These are phyloP conservation scores for Pyricularia pennisetigena DNA, from an alignment of 2,329 filamentous ascomycete species.

Conservation along the genomic window DNA sequence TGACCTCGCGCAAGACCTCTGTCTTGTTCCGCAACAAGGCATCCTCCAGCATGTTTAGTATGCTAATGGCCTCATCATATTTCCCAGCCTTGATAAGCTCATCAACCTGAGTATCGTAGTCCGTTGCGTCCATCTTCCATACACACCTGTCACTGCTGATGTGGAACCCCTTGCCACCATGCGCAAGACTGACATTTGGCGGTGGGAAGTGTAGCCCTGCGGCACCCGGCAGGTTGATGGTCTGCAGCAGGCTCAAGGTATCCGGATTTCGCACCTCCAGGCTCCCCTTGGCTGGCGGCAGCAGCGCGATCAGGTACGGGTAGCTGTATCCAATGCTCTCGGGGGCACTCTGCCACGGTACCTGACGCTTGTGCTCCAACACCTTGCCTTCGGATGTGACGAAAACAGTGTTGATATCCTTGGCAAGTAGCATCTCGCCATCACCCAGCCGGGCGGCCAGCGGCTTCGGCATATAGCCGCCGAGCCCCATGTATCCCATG, in stretches of 20 bases:
- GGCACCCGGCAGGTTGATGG: constrained; percentile 70
- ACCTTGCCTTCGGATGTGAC: constrained; percentile 76
- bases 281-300: constrained; percentile 65
- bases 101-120: constrained; percentile 83
- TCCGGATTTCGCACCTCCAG: constrained; percentile 90
- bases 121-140: constrained; percentile 91
- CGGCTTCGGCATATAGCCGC: constrained; percentile 83
- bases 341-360: constrained; percentile 85
- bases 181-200: constrained; percentile 85
- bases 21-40: constrained; percentile 77
- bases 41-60: constrained; percentile 85
- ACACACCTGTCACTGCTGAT: constrained; percentile 85
- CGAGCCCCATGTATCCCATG: constrained; percentile 96
- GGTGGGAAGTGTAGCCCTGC: constrained; percentile 84
- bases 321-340: constrained; percentile 94
- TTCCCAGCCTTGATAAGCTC: constrained; percentile 64
- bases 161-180: constrained; percentile 91
- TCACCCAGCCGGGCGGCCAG: constrained; percentile 74
- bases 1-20: constrained; percentile 71
- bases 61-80: constrained; percentile 86
- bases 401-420: constrained; percentile 93
- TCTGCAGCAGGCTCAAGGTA: constrained; percentile 82
- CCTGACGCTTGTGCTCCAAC: constrained; percentile 64
- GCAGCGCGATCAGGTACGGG: constrained; percentile 83
- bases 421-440: constrained; percentile 85